phyloP scores from a whole-genome alignment of 108 stramenopile species.

The Chaetoceros tenuissimus region DNA sequence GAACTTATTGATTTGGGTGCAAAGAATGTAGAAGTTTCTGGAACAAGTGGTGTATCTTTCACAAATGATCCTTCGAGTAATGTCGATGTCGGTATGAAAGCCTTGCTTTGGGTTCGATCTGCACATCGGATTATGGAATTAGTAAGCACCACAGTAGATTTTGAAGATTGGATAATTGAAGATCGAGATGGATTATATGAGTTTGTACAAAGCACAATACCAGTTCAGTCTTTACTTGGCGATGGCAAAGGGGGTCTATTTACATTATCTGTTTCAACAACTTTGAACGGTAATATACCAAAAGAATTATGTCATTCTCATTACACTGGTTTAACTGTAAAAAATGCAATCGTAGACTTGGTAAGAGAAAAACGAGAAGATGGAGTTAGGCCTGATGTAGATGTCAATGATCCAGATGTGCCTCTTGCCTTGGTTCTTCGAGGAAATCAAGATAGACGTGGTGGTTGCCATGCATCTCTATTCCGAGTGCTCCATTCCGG shows the following conservation, averaged over 20 bases:
- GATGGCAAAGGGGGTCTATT: constrained; percentile 55
- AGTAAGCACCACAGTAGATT: constrained; percentile 19
- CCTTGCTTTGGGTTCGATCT: constrained; percentile 58
- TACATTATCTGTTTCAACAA: constrained; percentile 47
- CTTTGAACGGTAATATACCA: constrained; percentile 42
- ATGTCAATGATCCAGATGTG: constrained; percentile 62
- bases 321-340: constrained; percentile 67
- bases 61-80: constrained; percentile 11
- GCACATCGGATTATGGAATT: constrained; percentile 72
- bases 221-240: constrained; percentile 46
- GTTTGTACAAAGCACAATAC: constrained; percentile 28
- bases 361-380: constrained; percentile 55
- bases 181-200: constrained; percentile 47
- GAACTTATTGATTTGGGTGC: constrained; percentile 48
- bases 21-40: constrained; percentile 15
- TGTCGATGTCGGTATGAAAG: constrained; percentile 34
- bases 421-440: constrained; percentile 56
- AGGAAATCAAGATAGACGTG: constrained; percentile 21
- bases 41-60: constrained; percentile 21
- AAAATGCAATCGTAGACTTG: constrained; percentile 68
- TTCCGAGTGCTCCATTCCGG: constrained; percentile 63
- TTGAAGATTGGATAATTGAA: constrained; percentile 15
- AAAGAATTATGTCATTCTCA: constrained; percentile 73
- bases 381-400: constrained; percentile 62
- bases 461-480: constrained; percentile 47